These are phyloP conservation scores for Phytophthora cactorum DNA, from an alignment of 352 stramenopile genomes.

Conservation along the genomic window DNA sequence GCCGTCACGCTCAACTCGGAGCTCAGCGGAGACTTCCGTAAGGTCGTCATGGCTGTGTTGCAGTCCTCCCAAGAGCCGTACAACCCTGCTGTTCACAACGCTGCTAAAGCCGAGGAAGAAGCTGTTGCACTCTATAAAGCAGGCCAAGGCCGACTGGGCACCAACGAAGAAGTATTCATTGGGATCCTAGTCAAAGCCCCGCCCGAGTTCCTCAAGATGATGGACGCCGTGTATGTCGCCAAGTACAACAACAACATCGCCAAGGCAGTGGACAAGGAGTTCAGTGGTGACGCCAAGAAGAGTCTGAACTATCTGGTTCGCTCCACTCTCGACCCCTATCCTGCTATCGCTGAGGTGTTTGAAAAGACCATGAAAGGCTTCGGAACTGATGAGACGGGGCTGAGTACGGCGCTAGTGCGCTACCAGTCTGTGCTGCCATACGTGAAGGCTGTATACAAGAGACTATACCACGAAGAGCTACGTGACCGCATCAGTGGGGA, in stretches of 20 bases:
- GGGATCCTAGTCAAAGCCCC: slow-evolving; percentile 61
- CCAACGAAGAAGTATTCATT: slow-evolving; percentile 79
- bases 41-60: slow-evolving; percentile 76
- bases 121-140: slow-evolving; percentile 77
- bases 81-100: slow-evolving; percentile 71
- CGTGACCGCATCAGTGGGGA: slow-evolving; percentile 65
- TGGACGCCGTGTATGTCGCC: slow-evolving; percentile 73
- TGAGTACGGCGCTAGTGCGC: slow-evolving; percentile 65
- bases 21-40: slow-evolving; percentile 77
- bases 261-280: slow-evolving; percentile 83
- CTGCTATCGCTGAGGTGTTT: slow-evolving; percentile 72
- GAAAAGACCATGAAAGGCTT: slow-evolving; percentile 80
- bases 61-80: slow-evolving; percentile 57
- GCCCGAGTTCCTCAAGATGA: slow-evolving; percentile 66
- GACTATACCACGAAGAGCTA: slow-evolving; percentile 61
- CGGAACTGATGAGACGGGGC: slow-evolving; percentile 61
- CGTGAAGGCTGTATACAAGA: slow-evolving; percentile 65
- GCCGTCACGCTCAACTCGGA: slow-evolving; percentile 69
- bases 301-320: slow-evolving; percentile 67
- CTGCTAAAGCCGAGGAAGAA: slow-evolving; percentile 67
- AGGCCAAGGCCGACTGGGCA: slow-evolving; percentile 73
- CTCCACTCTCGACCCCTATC: slow-evolving; percentile 64
- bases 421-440: slow-evolving; percentile 63
- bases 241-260: slow-evolving; percentile 86
- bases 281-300: slow-evolving; percentile 79